phyloP scores from a whole-genome alignment of 108 stramenopile species.

The Bacterosira constricta region DNA sequence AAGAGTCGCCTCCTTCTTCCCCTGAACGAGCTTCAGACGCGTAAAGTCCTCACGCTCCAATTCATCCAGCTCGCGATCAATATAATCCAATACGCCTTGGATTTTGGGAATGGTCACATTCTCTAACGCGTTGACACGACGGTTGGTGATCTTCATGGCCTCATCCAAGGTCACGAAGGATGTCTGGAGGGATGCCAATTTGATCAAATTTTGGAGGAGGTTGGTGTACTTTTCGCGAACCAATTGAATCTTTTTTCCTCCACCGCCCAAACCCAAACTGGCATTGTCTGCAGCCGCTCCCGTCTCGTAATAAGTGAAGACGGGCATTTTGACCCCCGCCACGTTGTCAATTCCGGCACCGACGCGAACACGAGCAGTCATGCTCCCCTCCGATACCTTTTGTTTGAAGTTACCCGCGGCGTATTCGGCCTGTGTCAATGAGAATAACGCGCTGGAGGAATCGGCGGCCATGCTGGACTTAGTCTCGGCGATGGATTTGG shows the following conservation, averaged over 20 bases:
- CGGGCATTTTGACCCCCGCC: slow-evolving; percentile 97
- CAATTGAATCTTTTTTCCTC: slow-evolving; percentile 93
- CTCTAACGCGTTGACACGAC: slow-evolving; percentile 98
- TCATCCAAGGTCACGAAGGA: slow-evolving; percentile 97
- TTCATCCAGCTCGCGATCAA: slow-evolving; percentile 96
- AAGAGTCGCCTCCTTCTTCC: slow-evolving; percentile 72
- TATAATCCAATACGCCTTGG: slow-evolving; percentile 90
- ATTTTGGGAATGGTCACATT: slow-evolving; percentile 99
- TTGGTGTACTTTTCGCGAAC: slow-evolving; percentile 92
- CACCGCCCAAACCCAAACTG: slow-evolving; percentile 92
- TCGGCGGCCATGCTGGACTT: slow-evolving; percentile 90
- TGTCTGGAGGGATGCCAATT: slow-evolving; percentile 97
- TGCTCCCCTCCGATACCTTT: slow-evolving; percentile 90
- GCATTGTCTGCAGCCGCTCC: slow-evolving; percentile 89
- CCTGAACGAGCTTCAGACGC: slow-evolving; percentile 95
- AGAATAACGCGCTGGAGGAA: slow-evolving; percentile 90
- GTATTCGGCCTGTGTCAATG: slow-evolving; percentile 97
- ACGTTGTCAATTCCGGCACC: slow-evolving; percentile 95
- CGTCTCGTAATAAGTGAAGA: slow-evolving; percentile 96
- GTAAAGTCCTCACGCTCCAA: slow-evolving; percentile 99
- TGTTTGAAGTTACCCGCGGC: slow-evolving; percentile 98
- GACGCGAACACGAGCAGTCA: slow-evolving; percentile 87
- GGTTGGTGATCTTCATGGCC: slow-evolving; percentile 97
- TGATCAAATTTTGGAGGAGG: slow-evolving; percentile 89
- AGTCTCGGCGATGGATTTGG: slow-evolving; percentile 94